Conservation (phyloP, 1,284 basidiomycete genomes). For the Neonothopanus nambi region DNA sequence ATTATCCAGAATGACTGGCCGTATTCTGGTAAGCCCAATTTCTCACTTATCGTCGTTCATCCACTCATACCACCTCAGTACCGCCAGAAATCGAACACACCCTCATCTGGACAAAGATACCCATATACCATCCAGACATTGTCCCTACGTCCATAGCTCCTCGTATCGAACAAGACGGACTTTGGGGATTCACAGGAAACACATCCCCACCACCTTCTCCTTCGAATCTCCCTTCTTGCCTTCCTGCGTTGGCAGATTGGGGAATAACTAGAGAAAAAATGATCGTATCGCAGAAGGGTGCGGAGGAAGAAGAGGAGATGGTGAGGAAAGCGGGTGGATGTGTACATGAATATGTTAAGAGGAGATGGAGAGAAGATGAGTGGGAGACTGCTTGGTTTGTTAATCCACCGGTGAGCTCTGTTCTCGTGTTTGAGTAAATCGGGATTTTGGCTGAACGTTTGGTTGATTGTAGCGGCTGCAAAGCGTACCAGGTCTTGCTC, state of each 20-base stretch:
- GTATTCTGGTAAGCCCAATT: constrained; percentile 59
- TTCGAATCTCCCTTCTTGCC: constrained; percentile 52
- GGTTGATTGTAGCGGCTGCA: constrained; percentile 61
- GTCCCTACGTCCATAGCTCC: constrained; percentile 45
- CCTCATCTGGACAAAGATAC: constrained; percentile 73
- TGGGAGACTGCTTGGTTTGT: constrained; percentile 90
- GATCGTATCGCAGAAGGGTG: constrained; percentile 46
- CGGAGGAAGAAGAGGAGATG: constrained; percentile 52
- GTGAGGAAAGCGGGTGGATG: constrained; percentile 54
- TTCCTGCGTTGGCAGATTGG: constrained; percentile 70
- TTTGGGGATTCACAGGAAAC: constrained; percentile 77
- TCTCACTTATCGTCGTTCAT: not conserved
- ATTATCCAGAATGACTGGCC: constrained; percentile 85
- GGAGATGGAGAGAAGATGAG: constrained; percentile 61
- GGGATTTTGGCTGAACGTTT: not conserved
- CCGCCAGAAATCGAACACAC: constrained; percentile 73
- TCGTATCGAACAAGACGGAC: constrained; percentile 66
- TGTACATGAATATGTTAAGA: constrained; percentile 60
- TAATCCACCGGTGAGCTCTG: constrained; percentile 68
- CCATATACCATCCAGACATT: constrained; percentile 60
- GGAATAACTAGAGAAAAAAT: constrained; percentile 61
- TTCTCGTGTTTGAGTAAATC: not conserved
- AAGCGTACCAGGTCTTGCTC: constrained; percentile 75
- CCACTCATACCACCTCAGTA: constrained; percentile 39
- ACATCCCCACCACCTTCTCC: constrained; percentile 61